These are phyloP conservation scores for Calonectria hawksworthii DNA, from an alignment of 2,329 filamentous ascomycete species.

Conservation along the genomic window DNA sequence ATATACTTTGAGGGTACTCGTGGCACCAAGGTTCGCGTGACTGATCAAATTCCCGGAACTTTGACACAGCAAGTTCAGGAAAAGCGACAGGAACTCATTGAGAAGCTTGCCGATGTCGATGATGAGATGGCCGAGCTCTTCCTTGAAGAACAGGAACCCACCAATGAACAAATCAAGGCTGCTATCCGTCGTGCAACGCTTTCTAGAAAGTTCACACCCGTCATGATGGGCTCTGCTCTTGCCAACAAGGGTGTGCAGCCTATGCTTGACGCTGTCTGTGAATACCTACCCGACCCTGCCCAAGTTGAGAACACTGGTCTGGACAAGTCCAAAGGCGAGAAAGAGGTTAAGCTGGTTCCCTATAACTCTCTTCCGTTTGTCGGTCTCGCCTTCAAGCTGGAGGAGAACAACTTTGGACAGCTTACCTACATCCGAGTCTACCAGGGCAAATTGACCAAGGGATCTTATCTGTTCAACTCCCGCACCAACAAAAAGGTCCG, in stretches of 20 bases:
- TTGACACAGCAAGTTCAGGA: conserved; percentile 82
- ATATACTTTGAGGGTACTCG: conserved; percentile 91
- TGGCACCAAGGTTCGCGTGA: conserved; percentile 82
- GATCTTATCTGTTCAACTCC: conserved; percentile 92
- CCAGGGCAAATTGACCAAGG: conserved; percentile 91
- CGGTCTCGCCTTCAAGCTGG: conserved; percentile 96
- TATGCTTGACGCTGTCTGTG: conserved; percentile 96
- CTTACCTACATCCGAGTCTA: conserved; percentile 99
- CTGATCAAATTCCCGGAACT: conserved; percentile 86
- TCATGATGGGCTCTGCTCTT: conserved; percentile 95
- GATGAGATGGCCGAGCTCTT: conserved; percentile 98
- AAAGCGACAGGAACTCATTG: conserved; percentile 88
- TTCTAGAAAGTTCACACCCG: conserved; percentile 88
- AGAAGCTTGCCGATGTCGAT: conserved; percentile 96
- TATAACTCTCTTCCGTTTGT: conserved; percentile 96
- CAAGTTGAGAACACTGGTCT: conserved; percentile 92
- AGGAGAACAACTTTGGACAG: conserved; percentile 98
- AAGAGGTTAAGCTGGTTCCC: conserved; percentile 87
- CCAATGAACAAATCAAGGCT: conserved; percentile 86
- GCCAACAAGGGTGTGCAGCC: conserved; percentile 96
- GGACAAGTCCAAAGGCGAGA: conserved; percentile 84
- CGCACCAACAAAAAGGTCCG: conserved; percentile 96
- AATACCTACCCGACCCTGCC: conserved; percentile 93
- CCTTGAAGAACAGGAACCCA: conserved; percentile 87
- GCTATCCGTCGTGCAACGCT: conserved; percentile 95